phyloP scores from a whole-genome alignment of 176 grass and related monocot species.

The Musa itinerans region DNA sequence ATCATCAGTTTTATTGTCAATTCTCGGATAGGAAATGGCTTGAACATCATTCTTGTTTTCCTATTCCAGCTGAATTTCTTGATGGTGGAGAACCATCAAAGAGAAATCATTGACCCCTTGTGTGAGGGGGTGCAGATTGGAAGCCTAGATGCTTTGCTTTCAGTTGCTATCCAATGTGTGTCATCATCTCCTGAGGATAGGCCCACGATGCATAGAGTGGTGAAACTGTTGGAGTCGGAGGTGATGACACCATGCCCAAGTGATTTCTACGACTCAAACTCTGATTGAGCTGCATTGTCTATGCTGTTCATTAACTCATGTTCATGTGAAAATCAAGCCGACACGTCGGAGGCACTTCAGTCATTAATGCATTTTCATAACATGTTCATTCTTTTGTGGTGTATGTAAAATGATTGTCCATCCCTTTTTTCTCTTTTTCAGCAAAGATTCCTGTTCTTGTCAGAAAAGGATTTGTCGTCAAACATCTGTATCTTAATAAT shows the following conservation, averaged over 20 bases:
- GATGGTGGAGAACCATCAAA: conserved; percentile 54
- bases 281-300: conserved; percentile 42
- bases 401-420: not conserved
- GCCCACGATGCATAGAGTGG: conserved; percentile 92
- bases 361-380: not conserved
- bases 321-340: not conserved
- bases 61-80: conserved; percentile 74
- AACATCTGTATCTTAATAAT: not conserved
- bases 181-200: conserved; percentile 75
- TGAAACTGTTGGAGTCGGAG: conserved; percentile 93
- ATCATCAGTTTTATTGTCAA: too few species aligned
- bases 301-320: not conserved
- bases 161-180: conserved; percentile 85
- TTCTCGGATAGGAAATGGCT: too few species aligned
- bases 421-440: not conserved
- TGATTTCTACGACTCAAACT: conserved; percentile 81
- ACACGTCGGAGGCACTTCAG: not conserved
- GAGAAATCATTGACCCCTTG: conserved; percentile 74
- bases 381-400: conserved; percentile 8
- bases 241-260: conserved; percentile 94
- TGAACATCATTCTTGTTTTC: not conserved
- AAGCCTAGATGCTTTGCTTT: conserved; percentile 83
- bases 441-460: not conserved
- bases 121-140: conserved; percentile 81
- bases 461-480: not conserved